A percentile compares a stretch with the other conserved stretches of the same genome.
phyloP scores from a whole-genome alignment of 208 protist genomes.

The Leishmania major region DNA sequence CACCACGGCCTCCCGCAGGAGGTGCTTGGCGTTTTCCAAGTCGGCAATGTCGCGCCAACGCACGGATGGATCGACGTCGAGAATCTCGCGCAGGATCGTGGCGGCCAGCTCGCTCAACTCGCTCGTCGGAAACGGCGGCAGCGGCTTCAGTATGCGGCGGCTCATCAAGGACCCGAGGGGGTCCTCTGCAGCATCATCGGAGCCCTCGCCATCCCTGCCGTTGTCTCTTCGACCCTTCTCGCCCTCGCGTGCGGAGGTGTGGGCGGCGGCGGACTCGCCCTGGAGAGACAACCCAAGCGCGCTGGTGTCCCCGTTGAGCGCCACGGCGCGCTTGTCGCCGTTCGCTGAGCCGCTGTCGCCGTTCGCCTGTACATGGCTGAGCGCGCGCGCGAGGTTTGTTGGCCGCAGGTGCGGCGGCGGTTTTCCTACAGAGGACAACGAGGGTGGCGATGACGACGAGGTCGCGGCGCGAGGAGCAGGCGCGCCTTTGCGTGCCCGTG shows the following conservation, averaged over 20 bases:
- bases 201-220: neutral
- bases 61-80: slow-evolving; percentile 89
- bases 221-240: neutral
- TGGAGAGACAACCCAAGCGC: slow-evolving; percentile 9
- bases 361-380: slow-evolving; percentile 11
- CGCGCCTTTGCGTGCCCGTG: slow-evolving; percentile 25
- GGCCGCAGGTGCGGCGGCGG: slow-evolving; percentile 16
- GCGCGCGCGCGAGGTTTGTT: slow-evolving; percentile 24
- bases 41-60: slow-evolving; percentile 93
- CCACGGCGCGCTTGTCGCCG: neutral
- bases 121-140: slow-evolving; percentile 74
- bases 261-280: slow-evolving; percentile 16
- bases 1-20: slow-evolving; percentile 94
- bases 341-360: neutral
- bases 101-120: slow-evolving; percentile 82
- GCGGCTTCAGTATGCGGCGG: slow-evolving; percentile 66
- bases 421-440: slow-evolving; percentile 8
- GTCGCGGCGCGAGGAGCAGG: neutral
- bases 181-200: slow-evolving; percentile 38
- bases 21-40: slow-evolving; percentile 91
- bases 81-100: slow-evolving; percentile 84
- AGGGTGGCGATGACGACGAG: neutral
- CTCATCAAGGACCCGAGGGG: slow-evolving; percentile 29
- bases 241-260: neutral
- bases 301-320: neutral